Evolutionary conservation across 208 protist species (phyloP).

Genomic region (Crithidia bombi): DNA sequence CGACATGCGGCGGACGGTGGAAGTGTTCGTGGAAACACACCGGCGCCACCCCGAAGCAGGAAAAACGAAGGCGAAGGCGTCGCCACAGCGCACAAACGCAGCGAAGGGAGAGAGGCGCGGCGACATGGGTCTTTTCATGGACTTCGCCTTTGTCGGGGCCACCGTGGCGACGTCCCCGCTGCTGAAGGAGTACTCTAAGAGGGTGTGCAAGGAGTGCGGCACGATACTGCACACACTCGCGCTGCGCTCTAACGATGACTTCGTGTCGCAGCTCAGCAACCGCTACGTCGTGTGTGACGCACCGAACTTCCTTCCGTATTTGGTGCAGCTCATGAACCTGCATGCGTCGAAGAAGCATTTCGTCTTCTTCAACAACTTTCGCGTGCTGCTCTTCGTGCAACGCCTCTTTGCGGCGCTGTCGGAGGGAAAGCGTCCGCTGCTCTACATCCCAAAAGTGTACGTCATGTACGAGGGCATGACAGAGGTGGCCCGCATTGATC

Average conservation of each 20-base stretch:
- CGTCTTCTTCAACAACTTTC: constrained; percentile 90
- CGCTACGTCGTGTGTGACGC: constrained; percentile 76
- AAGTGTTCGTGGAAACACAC: constrained; percentile 44
- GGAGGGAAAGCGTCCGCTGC: constrained; percentile 50
- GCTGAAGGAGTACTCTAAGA: constrained; percentile 47
- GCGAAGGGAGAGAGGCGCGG: neutral
- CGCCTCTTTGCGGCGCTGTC: constrained; percentile 58
- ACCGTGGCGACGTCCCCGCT: constrained; percentile 73
- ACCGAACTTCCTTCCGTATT: constrained; percentile 64
- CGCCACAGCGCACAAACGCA: neutral
- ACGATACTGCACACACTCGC: constrained; percentile 49
- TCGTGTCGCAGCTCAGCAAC: constrained; percentile 78
- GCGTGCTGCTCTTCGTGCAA: constrained; percentile 72
- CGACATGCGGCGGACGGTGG: constrained; percentile 61
- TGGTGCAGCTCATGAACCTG: constrained; percentile 88
- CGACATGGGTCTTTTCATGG: constrained; percentile 34
- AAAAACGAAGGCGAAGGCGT: neutral
- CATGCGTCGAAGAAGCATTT: constrained; percentile 92
- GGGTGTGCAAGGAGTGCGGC: constrained; percentile 24
- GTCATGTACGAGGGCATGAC: constrained; percentile 89
- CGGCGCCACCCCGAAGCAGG: constrained; percentile 12
- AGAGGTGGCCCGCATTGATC: constrained; percentile 69
- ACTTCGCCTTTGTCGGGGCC: constrained; percentile 86
- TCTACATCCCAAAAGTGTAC: constrained; percentile 75
- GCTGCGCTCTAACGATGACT: constrained; percentile 52